Evolutionary conservation across 148 eudicot genomes (phyloP), one percentile per base, ranked within the genome.

Genomic region (Persicaria tinctoria): DNA sequence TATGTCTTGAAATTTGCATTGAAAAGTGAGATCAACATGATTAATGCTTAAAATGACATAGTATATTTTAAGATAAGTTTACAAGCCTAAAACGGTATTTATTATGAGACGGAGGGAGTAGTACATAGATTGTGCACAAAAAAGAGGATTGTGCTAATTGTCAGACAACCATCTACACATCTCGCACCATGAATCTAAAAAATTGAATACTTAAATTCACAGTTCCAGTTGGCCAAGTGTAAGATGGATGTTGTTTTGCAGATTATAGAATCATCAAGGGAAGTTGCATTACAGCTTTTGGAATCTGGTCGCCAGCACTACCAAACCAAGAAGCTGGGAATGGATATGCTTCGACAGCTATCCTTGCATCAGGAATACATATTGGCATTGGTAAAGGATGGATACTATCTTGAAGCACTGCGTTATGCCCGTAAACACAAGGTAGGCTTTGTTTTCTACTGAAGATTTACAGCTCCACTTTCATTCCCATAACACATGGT

Each of bases 251-350:
- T 57, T 72, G 55, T 14, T 38, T 81, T 83, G 83, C 88, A 95
- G 99, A 90, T 95, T 81, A 83, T 95, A 70, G 99, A 95, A 85
- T 91, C 93, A 68, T 90, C 99, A 8, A 92, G 88, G 84, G 99
- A 95, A 84, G 99, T 90, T 68, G 99, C 99, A 41, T 47, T 83
- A 76, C 94, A 92, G 82, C 86, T 95, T 16, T 79, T 92, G 48
- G 97, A 90, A 74, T 85, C 87, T 73, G 99, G 97, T 46, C 86
- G 85, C 53, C 85, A 85, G 82, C 87, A 90, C 81, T 75, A 70
- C 48, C 91, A 81, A 59, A 89, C 88, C 59, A 84, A 91, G 83
- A 95, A 92, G 85, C 79, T 92, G 75, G 97, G 97, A 18, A 86
- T 92, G 69, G 92, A 87, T 84, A 92, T 95, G 92, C 88, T 95